These are phyloP conservation scores for Elaeis guineensis DNA, from an alignment of 176 grass and related monocot species.

Conservation along the genomic window DNA sequence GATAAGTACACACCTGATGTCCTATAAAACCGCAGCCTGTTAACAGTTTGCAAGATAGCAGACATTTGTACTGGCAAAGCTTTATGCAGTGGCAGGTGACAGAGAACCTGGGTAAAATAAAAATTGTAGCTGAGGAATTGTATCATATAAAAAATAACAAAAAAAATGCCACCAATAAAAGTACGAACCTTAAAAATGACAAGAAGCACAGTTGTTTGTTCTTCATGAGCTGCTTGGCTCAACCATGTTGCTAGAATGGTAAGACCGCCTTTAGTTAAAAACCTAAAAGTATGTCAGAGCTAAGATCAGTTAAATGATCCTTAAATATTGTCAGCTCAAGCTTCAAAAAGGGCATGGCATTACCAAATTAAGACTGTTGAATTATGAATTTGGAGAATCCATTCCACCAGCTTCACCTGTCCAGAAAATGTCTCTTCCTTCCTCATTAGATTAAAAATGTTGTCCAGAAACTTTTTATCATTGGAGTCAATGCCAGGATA, in stretches of 20 bases:
- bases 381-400: constrained; percentile 79
- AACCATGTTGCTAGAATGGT: constrained; percentile 81
- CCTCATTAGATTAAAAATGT: constrained; percentile 74
- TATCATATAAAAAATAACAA: constrained; percentile 4
- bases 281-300: constrained; percentile 39
- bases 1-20: constrained; percentile 64
- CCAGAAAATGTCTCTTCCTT: constrained; percentile 79
- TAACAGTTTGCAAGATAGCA: constrained; percentile 68
- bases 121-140: background rate
- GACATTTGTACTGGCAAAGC: constrained; percentile 79
- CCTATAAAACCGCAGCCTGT: constrained; percentile 90
- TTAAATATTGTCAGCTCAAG: background rate
- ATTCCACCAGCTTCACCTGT: constrained; percentile 90
- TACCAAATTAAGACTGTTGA: constrained; percentile 72
- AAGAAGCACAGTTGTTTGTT: constrained; percentile 87
- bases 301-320: constrained; percentile 12
- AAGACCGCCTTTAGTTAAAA: constrained; percentile 74
- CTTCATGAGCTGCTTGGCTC: constrained; percentile 64
- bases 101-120: constrained; percentile 50
- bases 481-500: constrained; percentile 42
- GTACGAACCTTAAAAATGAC: constrained; percentile 78
- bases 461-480: constrained; percentile 86
- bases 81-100: constrained; percentile 81
- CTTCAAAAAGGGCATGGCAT: constrained; percentile 5
- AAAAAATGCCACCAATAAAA: constrained; percentile 5